Evolutionary conservation across 257 asterid species (phyloP), one percentile per base, ranked within the genome.

Genomic region (Marsdenia floribunda): DNA sequence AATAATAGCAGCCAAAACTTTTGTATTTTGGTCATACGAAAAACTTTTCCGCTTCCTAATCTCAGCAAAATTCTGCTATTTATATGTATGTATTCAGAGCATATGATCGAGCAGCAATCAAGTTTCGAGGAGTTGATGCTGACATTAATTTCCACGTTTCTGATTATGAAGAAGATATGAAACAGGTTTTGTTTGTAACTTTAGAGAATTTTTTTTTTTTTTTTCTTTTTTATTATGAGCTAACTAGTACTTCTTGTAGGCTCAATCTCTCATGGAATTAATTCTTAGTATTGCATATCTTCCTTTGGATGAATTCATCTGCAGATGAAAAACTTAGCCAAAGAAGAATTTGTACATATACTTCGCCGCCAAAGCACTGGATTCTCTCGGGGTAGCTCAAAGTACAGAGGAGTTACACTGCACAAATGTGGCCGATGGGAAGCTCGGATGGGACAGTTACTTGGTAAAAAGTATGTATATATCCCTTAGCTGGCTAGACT

Each of bases 51-150:
- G 35, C 9, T 35, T 59, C 33, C 33, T 21, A 12, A 3, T 68
- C 24, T 63, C 18, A 21, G 6, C 26, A 55, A 3, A 53, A 11
- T 52, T n/a, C 52, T n/a, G 59, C 37, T 2, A 42, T 66, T 81
- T 22, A 26, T 73, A 18, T 44, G 49, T 73, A 14, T 44, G 49
- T 44, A 7, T 77, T 76, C 85, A 91, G 97, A 53, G 94, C 97
- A 13, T 91, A 91, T 53, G 97, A 91, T 83, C 91, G 90, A 10
- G 97, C 97, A 63, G 97, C 97, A 19, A 86, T 91, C 73, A 90
- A 90, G 87, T 91, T 91, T 79, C 92, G 97, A 66, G 97, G 97
- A 67, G 88, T 87, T 80, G 96, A 88, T 72, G 97, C 97, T 47
- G 97, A 91, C 76, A 91, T 91, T 70, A 91, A 91, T 80, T 91